Percentiles rank a stretch among this genome's conserved stretches.
phyloP scores from a whole-genome alignment of 176 grass and related monocot species.

The Eragrostis nindensis region DNA sequence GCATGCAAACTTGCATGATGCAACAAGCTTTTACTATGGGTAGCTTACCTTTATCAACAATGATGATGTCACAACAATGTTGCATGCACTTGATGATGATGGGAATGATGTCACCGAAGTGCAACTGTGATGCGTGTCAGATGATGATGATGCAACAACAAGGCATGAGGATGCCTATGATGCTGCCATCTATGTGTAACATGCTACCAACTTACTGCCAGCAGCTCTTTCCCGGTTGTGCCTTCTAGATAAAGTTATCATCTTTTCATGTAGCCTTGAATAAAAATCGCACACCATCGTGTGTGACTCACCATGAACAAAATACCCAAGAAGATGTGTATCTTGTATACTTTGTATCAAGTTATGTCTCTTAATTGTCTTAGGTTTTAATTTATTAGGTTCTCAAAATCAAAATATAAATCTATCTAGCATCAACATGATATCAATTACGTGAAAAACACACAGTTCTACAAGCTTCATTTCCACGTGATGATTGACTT shows the following conservation, averaged over 20 bases:
- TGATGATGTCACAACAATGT: too few relatives aligned
- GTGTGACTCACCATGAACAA: conserved; percentile 3
- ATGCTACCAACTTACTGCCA: not conserved
- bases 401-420: too few relatives aligned
- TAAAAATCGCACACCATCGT: conserved; percentile 17
- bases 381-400: not conserved
- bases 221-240: not conserved
- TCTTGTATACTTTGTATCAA: not conserved
- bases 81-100: too few relatives aligned
- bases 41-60: too few relatives aligned
- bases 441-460: too few relatives aligned
- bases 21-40: not conserved
- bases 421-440: too few relatives aligned
- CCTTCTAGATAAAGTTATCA: not conserved
- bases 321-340: not conserved
- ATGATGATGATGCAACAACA: conserved; percentile 12
- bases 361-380: not conserved
- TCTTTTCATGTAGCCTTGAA: not conserved
- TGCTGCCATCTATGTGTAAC: not conserved
- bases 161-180: not conserved
- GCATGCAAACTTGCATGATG: not conserved
- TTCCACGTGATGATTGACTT: too few relatives aligned
- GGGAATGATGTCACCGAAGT: not conserved
- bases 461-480: too few relatives aligned
- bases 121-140: not conserved